Percentiles rank a stretch among this genome's conserved stretches.
Evolutionary conservation across 768 basidiomycete species (phyloP).

Genomic region (Xerocomellus dryophilus): DNA sequence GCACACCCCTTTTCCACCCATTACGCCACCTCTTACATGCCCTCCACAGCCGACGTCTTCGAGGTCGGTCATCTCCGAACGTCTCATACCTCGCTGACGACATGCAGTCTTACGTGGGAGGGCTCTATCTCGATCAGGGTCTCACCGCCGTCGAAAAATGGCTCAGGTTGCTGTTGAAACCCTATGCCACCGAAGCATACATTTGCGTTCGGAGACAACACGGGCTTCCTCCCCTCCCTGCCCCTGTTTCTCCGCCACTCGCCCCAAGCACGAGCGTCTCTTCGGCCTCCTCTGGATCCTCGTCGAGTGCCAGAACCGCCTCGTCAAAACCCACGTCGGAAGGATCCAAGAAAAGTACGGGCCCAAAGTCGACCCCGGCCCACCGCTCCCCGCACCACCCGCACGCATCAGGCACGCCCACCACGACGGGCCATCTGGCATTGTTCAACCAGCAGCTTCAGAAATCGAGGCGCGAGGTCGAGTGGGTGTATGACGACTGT

Average conservation of each 20-base stretch:
- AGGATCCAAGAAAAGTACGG: background rate
- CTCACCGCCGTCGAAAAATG: slow-evolving; percentile 53
- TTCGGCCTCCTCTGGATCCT: slow-evolving; percentile 10
- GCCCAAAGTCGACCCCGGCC: slow-evolving; percentile 11
- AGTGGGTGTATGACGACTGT: slow-evolving; percentile 68
- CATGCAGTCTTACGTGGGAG: slow-evolving; percentile 73
- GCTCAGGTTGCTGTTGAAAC: slow-evolving; percentile 60
- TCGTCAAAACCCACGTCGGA: background rate
- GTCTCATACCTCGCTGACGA: background rate
- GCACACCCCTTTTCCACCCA: slow-evolving; percentile 8
- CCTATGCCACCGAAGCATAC: slow-evolving; percentile 64
- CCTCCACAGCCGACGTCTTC: slow-evolving; percentile 63
- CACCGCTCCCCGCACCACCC: slow-evolving; percentile 8
- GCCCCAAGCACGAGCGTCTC: slow-evolving; percentile 16
- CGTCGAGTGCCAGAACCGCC: background rate
- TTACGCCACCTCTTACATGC: slow-evolving; percentile 4
- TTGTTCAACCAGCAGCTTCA: slow-evolving; percentile 78
- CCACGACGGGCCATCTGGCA: slow-evolving; percentile 62
- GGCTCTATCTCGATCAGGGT: slow-evolving; percentile 69
- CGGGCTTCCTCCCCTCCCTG: slow-evolving; percentile 50
- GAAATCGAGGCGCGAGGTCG: slow-evolving; percentile 52
- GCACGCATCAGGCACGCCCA: slow-evolving; percentile 24
- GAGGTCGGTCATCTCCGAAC: slow-evolving; percentile 47
- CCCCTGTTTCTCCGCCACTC: slow-evolving; percentile 23
- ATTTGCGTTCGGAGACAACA: slow-evolving; percentile 61